Base-by-base conservation (phyloP, 495 filamentous ascomycete species). In the Annulohypoxylon nitens region DNA sequence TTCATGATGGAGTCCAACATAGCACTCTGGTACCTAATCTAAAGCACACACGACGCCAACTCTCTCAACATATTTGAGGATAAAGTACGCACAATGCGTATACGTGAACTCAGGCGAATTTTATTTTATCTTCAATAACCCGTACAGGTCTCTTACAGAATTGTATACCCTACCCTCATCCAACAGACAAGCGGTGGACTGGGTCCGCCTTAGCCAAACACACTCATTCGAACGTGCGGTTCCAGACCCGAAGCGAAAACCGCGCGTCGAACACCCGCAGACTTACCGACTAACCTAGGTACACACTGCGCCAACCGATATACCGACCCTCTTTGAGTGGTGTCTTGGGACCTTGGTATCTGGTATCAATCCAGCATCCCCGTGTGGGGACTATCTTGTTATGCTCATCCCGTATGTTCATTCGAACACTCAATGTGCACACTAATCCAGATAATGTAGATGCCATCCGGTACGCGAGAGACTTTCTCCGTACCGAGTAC, bases 221-320 rank as follows among this genome's bases (percentile, higher is more conserved):
- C 54, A n/a, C 30, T 23, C 18, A n/a, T 23, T 39, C 16, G 34
- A 58, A 39, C 12, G 14, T 58, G 12, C 14, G 33, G 25, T 54
- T n/a, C 50, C 50, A 33, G 50, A 54, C 50, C 25, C 12, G 25
- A 54, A 30, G 11, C 12, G 50, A 54, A 54, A 54, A 33, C 25
- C 12, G 23, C 10, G 4, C 3, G 50, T 54, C 50, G 50, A 54
- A 33, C 12, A 54, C 50, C 10, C 2, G 23, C 23, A 25, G 25
- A 54, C 43, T 47, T 11, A 51, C 25, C 4, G 2, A 33, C 25
- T n/a, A 11, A 54, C 4, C 25, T 54, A 1, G 50, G 50, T 54
- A 54, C 50, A 53, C 23, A 54, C 50, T 33, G 25, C 50, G 12
- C 50, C 50, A 23, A 54, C 25, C 50, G 5, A 54, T 54, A 25